A percentile compares a stretch with the other conserved stretches of the same genome.
These are phyloP conservation scores for Ophiocordyceps australis DNA, from an alignment of 2,329 filamentous ascomycete genomes.

Conservation along the genomic window DNA sequence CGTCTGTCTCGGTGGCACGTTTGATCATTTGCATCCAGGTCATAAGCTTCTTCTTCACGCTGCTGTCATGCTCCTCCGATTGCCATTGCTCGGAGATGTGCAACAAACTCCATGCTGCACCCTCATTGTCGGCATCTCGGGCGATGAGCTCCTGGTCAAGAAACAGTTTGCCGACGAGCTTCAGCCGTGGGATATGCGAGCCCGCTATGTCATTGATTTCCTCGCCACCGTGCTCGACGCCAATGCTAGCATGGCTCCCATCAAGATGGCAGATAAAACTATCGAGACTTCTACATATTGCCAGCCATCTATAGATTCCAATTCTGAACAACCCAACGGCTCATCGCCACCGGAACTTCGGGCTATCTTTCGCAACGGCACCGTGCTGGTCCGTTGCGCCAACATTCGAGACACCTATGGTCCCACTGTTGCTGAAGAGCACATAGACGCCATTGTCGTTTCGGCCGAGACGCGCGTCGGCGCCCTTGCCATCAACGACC, in stretches of 20 bases:
- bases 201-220: constrained; percentile 52
- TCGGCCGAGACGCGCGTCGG: constrained; percentile 77
- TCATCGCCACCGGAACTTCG: constrained; percentile 9
- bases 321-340: background rate
- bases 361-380: constrained; percentile 37
- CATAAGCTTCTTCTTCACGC: constrained; percentile 96
- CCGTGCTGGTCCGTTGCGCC: constrained; percentile 56
- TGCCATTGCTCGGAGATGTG: constrained; percentile 14
- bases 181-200: constrained; percentile 63
- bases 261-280: constrained; percentile 1
- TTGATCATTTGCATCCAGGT: constrained; percentile 87
- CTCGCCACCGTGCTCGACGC: constrained; percentile 42
- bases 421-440: constrained; percentile 69
- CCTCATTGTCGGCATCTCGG: constrained; percentile 74
- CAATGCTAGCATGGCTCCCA: constrained; percentile 11
- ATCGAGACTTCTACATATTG: too few relatives aligned
- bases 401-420: constrained; percentile 80
- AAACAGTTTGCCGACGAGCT: constrained; percentile 76
- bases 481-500: constrained; percentile 73
- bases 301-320: too few relatives aligned
- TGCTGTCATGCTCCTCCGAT: constrained; percentile 51
- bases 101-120: constrained; percentile 29
- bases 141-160: constrained; percentile 67
- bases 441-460: constrained; percentile 65
- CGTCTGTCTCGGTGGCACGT: constrained; percentile 80